Evolutionary conservation across 306 rosid species (phyloP), one percentile per base, ranked within the genome.

Genomic region (Casuarina glauca): DNA sequence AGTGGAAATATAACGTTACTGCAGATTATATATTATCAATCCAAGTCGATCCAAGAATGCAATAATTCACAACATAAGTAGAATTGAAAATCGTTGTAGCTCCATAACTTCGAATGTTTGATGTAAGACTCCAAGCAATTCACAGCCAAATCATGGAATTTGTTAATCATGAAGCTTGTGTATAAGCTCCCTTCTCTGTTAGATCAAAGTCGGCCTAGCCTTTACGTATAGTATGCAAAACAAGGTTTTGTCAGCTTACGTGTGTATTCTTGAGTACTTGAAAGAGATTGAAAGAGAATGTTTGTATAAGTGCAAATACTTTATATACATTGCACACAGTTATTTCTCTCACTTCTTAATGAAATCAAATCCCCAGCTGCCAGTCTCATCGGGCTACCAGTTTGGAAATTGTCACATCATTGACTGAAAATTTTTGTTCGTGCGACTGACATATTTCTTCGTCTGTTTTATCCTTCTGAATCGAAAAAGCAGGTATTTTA

Each of bases 381-480:
- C 48, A 32, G 5, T 51, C 82, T 77, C 89, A 77, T 74, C 93
- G 83, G 16, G 90, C 87, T 63, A 3, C n/a, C 64, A 84, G 44
- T 35, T 84, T 79, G 17, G 96, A 82, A 61, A 86, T 76, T 49
- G 88, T 78, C 70, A 78, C 80, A 78, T 85, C 85, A 42, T 82
- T 85, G 57, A 60, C 46, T 3, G 93, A 91, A 71, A 36, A 48
- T 38, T 46, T 6, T 19, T 57, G 70, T 70, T 46, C 70, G 57
- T 78, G 77, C 7, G 44, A 58, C 3, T 10, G 9, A 74, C 50
- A 69, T 19, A 75, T 46, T 50, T 61, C 69, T 26, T 13, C 73
- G 3, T 70, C 46, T 10, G 60, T 35, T 49, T n/a, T 78, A 67
- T 57, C 58, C 64, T 58, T 72, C 13, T 74, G 79, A 0, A 35